These are phyloP conservation scores for Dioscorea dumetorum DNA, from an alignment of 106 monocot genomes.

Conservation along the genomic window DNA sequence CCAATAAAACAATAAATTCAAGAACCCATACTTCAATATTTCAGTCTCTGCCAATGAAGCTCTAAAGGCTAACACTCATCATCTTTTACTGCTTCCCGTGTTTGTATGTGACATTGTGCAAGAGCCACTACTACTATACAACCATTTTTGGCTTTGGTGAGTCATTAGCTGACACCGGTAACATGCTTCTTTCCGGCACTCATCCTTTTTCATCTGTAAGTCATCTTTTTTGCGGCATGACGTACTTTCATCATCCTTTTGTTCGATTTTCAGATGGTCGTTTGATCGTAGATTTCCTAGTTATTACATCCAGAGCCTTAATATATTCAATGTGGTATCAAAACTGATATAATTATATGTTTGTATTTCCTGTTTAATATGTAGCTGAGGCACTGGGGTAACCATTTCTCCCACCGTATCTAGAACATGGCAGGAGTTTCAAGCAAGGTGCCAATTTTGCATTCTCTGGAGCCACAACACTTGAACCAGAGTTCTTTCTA, in stretches of 20 bases:
- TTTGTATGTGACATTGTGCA: background rate
- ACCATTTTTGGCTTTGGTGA: slow-evolving; percentile 57
- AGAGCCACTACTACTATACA: slow-evolving; percentile 10
- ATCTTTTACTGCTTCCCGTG: slow-evolving; percentile 4
- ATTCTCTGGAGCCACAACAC: slow-evolving; percentile 19
- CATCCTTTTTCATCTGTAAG: slow-evolving; percentile 1
- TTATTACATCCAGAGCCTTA: slow-evolving; percentile 2
- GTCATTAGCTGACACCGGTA: slow-evolving; percentile 65
- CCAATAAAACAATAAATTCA: no score
- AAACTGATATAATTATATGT: no score
- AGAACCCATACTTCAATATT: background rate
- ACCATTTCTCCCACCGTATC: slow-evolving; percentile 30
- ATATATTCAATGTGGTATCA: no score
- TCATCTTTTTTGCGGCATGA: slow-evolving; percentile 50
- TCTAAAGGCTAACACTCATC: slow-evolving; percentile 2
- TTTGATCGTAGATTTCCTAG: slow-evolving; percentile 57
- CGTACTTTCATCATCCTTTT: slow-evolving; percentile 47
- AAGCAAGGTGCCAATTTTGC: slow-evolving; percentile 36
- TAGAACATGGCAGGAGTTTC: slow-evolving; percentile 13
- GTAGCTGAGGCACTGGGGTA: slow-evolving; percentile 29
- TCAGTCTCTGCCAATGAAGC: background rate
- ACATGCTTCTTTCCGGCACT: slow-evolving; percentile 19
- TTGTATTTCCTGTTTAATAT: background rate
- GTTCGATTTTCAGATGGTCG: slow-evolving; percentile 68
- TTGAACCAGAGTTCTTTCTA: slow-evolving; percentile 24